Base-by-base conservation (phyloP, 192 early-diverging fungal genomes). In the Podila epicladia region DNA sequence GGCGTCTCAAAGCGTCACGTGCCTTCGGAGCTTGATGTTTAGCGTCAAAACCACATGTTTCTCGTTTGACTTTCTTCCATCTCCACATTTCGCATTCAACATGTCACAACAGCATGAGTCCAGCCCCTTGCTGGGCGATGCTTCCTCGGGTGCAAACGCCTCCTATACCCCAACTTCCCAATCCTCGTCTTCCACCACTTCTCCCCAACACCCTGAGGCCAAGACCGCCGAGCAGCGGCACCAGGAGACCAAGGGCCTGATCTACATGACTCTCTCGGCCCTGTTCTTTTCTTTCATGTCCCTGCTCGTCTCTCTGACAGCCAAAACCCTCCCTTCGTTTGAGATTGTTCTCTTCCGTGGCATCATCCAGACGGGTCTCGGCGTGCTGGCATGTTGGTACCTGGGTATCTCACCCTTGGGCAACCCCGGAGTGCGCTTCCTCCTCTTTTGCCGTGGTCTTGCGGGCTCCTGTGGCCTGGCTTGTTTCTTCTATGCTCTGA, bases 311-410 rank as follows among this genome's bases (percentile, higher is more conserved):
- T 94, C 93, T 59, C 64, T 93, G 17, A 84, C 89, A 12, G 85
- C 89, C 11, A 57, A 84, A 11, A 60, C 62, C 3, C 88, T 94
- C 49, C 91, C 92, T 3, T 88, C 90, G 1, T 87, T 93, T 5
- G 86, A 94, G 74, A 90, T 94, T 17, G 93, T 95, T 9, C 86
- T 95, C 67, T 85, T 89, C 20, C 89, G 93, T 50, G 92, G 91
- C 26, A 65, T 94, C 17, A 69, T 94, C 33, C 94, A 95, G 72
- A 82, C 88, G 1, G 4, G 80, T 7, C 75, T 92, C 19, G 91
- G 91, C 13, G 74, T 93, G 5, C 37, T 88, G 4, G 86, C 83
- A 8, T 94, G 93, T 62, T 58, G 69, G 11, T 84, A 67, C 50
- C 73, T 89, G 11, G 69, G 82, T 0, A 70, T 91, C 41, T 86